Percentiles rank a stretch among this genome's conserved stretches.
phyloP scores from a whole-genome alignment of 2,329 filamentous ascomycete genomes.

The Cordyceps militaris region DNA sequence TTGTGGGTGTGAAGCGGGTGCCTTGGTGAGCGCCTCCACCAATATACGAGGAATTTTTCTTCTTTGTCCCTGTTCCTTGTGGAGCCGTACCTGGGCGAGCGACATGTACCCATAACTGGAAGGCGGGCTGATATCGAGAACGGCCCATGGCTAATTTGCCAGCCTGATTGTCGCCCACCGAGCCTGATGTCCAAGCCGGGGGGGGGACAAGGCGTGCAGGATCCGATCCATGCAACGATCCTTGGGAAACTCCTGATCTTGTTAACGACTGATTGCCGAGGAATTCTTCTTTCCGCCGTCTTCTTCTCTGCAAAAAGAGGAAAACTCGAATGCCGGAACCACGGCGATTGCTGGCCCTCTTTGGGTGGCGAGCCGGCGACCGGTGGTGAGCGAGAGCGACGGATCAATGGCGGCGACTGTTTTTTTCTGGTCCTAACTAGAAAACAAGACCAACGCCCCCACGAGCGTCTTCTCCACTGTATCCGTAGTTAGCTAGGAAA shows the following conservation, averaged over 20 bases:
- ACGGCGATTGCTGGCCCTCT: background rate
- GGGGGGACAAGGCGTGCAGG: background rate
- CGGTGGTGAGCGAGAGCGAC: background rate
- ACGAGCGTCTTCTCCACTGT: background rate
- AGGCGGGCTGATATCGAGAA: background rate
- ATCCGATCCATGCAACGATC: slow-evolving; percentile 3
- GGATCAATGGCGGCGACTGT: background rate
- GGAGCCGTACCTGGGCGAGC: background rate
- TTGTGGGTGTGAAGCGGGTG: background rate
- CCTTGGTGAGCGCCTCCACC: background rate
- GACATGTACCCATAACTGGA: background rate
- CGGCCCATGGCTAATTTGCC: slow-evolving; percentile 1
- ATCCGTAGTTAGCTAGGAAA: background rate
- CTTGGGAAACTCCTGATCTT: background rate
- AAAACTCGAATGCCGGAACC: background rate
- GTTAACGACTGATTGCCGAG: too few species aligned
- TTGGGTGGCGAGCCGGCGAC: background rate
- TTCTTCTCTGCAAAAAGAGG: background rate
- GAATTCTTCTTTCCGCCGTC: too few species aligned
- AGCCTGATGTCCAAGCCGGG: background rate
- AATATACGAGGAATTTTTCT: slow-evolving; percentile 9
- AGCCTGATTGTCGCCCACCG: background rate
- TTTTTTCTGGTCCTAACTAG: background rate
- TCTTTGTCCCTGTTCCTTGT: background rate
- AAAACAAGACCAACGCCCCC: background rate